Base-by-base conservation (phyloP, 148 eudicot species). In the Persicaria maculosa region DNA sequence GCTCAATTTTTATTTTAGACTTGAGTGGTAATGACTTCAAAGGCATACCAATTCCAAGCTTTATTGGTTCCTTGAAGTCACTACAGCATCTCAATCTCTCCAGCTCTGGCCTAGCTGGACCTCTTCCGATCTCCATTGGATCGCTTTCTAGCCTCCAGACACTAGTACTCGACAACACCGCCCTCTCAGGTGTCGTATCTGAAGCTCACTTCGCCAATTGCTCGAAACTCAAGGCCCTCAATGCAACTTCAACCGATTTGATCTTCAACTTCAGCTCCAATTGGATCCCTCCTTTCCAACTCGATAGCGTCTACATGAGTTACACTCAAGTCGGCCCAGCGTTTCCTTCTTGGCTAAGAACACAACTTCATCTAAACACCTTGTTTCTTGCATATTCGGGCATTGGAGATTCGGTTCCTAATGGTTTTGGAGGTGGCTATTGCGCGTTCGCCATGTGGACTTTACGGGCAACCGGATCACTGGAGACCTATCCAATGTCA, bases 221-320 rank as follows among this genome's bases (percentile, higher is more conserved):
- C 72, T 75, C 83, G 52, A 78, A 22, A 1, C 17, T 80, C 17
- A 62, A 70, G 22, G 0, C 1, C n/a, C 59, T 83, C 50, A 40
- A 61, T 45, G 44, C 76, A 5, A 54, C 71, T 15, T 50, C 7
- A 10, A 80, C 72, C 61, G 9, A 31, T 0, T 43, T 83, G 44
- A 43, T 59, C 55, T 55, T 70, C 68, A 80, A 73, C 44, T 11
- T 83, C 55, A 75, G 10, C 36, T 62, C 86, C 4, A 25, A 53
- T 6, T 83, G 86, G 86, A 48, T 58, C 6, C 83, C 86, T 2
- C 83, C 83, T 5, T 80, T 83, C 47, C 79, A 80, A 70, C 81
- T 83, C 1, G n/a, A n/a, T 4, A 22, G 25, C 6, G 4, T 80
- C 17, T 5, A 45, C 43, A 12, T 83, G 58, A 10, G 62, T 0